Conservation (phyloP, 768 basidiomycete genomes). For the Cystofilobasidium capitatum region DNA sequence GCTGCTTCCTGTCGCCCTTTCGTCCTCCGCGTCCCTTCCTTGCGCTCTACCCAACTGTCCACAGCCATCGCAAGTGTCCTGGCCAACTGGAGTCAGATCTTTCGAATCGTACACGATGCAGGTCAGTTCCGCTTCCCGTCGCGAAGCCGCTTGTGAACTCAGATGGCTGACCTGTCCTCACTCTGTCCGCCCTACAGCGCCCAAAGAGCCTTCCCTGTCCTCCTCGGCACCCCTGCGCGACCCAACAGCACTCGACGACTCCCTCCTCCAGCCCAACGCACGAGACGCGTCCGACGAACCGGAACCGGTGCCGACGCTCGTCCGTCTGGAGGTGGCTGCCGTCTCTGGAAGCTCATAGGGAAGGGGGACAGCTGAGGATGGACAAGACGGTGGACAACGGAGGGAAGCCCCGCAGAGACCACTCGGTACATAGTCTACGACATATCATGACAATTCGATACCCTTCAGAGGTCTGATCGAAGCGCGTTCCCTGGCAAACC, state of each 20-base stretch:
- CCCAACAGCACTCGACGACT: not conserved
- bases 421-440: no score
- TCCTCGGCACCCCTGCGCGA: not conserved
- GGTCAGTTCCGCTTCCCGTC: not conserved
- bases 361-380: no score
- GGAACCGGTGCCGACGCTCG: not conserved
- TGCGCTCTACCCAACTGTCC: not conserved
- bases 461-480: no score
- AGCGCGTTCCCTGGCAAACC: no score
- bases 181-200: not conserved
- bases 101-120: not conserved
- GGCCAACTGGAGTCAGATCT: constrained; percentile 1
- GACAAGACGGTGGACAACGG: no score
- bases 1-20: not conserved
- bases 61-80: constrained; percentile 1
- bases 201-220: not conserved
- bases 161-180: not conserved
- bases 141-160: not conserved
- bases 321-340: constrained; percentile 1
- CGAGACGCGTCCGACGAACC: not conserved
- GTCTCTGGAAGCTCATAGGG: constrained; percentile 2
- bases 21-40: not conserved
- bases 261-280: not conserved
- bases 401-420: no score
- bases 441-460: no score